Conservation (phyloP, 352 stramenopile species). For the Globisporangium heterothallicum region DNA sequence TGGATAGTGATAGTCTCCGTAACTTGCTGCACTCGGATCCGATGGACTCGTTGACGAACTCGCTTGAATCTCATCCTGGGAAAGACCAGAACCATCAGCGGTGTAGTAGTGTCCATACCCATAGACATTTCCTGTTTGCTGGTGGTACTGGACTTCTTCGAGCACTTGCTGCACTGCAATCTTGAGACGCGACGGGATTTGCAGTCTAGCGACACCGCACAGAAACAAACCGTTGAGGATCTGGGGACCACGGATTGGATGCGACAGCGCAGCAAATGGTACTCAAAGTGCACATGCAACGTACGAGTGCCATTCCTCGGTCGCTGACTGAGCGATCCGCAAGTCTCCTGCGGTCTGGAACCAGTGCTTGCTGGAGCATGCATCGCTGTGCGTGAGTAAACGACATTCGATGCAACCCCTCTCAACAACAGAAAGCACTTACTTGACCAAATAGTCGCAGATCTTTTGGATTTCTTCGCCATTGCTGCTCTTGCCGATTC, state of each 20-base stretch:
- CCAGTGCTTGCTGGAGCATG: conserved; percentile 47
- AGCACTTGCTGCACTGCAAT: conserved; percentile 62
- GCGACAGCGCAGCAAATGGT: neutral
- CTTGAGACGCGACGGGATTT: conserved; percentile 51
- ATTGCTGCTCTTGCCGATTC: conserved; percentile 46
- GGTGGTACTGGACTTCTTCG: conserved; percentile 20
- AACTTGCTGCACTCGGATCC: neutral
- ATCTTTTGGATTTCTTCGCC: conserved; percentile 46
- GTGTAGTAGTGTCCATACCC: neutral
- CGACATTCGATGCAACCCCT: too few relatives aligned
- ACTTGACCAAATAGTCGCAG: conserved; percentile 62
- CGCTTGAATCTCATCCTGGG: neutral
- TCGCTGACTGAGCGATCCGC: conserved; percentile 30
- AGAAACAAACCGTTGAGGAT: too few relatives aligned
- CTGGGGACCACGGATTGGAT: neutral
- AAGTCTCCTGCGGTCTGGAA: conserved; percentile 59
- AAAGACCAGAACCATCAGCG: neutral
- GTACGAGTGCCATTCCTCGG: conserved; percentile 51
- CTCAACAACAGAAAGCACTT: conserved; percentile 1
- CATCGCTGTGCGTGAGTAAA: too few relatives aligned
- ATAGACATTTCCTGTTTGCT: conserved; percentile 12
- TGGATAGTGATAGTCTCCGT: conserved; percentile 4
- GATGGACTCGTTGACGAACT: neutral
- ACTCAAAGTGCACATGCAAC: conserved; percentile 6
- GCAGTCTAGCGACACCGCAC: too few relatives aligned